Percentiles rank a stretch among this genome's conserved stretches.
Evolutionary conservation across 1,139 yeast species (phyloP).

Genomic region (Yamadazyma friedrichii): DNA sequence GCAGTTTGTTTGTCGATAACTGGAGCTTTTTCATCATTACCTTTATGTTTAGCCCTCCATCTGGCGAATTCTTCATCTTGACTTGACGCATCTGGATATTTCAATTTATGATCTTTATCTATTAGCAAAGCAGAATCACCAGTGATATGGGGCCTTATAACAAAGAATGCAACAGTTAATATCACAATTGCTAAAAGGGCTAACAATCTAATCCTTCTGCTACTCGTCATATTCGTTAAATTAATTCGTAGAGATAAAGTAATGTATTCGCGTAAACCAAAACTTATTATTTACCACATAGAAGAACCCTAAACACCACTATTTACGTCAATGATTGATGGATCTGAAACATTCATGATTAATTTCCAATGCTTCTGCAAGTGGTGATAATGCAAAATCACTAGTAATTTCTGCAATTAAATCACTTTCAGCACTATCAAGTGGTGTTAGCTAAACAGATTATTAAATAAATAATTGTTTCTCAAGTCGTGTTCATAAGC

Average conservation of each 20-base stretch:
- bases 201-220: slow-evolving; percentile 1
- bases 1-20: neutral
- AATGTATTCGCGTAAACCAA: neutral
- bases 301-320: neutral
- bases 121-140: slow-evolving; percentile 2
- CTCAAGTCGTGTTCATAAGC: neutral
- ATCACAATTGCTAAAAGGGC: neutral
- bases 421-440: neutral
- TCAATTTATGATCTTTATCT: slow-evolving; percentile 1
- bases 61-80: slow-evolving; percentile 8
- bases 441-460: neutral
- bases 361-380: neutral
- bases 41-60: slow-evolving; percentile 10
- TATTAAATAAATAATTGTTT: neutral
- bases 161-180: neutral
- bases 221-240: neutral
- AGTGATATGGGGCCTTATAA: neutral
- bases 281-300: neutral
- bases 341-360: neutral
- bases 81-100: neutral
- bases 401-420: too few species aligned
- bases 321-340: too few species aligned
- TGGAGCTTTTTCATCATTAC: neutral
- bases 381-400: too few species aligned
- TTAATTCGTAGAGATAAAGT: neutral